These are phyloP conservation scores for Coemansia sp. DNA, from an alignment of 192 early-diverging fungal genomes.

Conservation along the genomic window DNA sequence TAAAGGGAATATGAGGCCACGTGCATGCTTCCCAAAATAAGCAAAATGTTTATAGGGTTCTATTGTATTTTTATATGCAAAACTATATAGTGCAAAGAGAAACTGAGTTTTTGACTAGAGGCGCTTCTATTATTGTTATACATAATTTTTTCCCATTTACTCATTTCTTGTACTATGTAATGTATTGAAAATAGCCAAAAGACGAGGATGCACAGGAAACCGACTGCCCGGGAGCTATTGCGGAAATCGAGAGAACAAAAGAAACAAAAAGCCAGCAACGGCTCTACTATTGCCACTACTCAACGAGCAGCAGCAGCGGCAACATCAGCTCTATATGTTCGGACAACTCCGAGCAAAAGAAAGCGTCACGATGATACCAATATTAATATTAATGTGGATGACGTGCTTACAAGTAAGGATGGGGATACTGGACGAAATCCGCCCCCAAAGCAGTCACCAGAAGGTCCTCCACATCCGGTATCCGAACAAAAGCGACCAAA, in stretches of 20 bases:
- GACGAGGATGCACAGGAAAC: slow-evolving; percentile 4
- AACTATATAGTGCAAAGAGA: no score
- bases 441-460: no score
- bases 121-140: neutral
- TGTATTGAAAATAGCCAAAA: neutral
- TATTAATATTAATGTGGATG: no score
- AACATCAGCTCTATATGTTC: neutral
- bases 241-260: slow-evolving; percentile 42
- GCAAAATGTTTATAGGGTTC: neutral
- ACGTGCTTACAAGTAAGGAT: no score
- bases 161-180: slow-evolving; percentile 17
- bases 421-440: no score
- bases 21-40: neutral
- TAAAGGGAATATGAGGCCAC: slow-evolving; percentile 6
- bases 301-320: slow-evolving; percentile 5
- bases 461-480: neutral
- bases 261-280: slow-evolving; percentile 21
- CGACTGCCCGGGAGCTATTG: slow-evolving; percentile 37
- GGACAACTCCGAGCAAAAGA: neutral
- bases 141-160: neutral
- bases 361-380: neutral
- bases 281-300: neutral
- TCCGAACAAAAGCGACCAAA: slow-evolving; percentile 24
- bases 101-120: no score
- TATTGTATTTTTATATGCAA: neutral